Conservation (phyloP, 2,329 filamentous ascomycete species). For the Colletotrichum karsti region DNA sequence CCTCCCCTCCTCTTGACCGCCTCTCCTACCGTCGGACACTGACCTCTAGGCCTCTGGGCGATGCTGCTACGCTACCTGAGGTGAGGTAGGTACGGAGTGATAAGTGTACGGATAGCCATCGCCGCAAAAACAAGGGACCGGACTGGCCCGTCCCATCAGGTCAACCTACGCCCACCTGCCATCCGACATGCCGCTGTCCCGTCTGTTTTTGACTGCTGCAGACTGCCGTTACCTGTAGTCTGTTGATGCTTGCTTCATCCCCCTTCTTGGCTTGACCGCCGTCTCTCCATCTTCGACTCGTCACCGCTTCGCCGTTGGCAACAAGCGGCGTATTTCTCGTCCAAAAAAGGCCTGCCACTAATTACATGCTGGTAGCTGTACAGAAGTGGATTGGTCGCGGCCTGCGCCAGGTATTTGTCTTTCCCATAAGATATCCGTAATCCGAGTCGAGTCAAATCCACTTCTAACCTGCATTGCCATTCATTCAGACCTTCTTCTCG, state of each 20-base stretch:
- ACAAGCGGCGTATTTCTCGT: background rate
- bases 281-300: background rate
- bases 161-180: background rate
- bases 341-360: background rate
- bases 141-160: background rate
- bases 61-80: background rate
- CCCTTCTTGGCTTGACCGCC: background rate
- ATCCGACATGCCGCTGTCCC: background rate
- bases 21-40: background rate
- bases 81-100: background rate
- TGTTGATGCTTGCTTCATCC: no score
- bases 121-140: background rate
- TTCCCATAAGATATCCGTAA: background rate
- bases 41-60: background rate
- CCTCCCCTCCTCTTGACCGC: constrained; percentile 9
- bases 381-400: constrained; percentile 3
- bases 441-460: constrained; percentile 10
- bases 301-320: background rate
- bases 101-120: no score
- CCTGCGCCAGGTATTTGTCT: constrained; percentile 12
- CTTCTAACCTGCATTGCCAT: constrained; percentile 1
- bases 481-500: constrained; percentile 17
- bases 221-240: no score
- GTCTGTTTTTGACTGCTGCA: background rate
- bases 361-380: background rate